These are phyloP conservation scores for Carnegiea gigantea DNA, from an alignment of 179 eudicot species.

Conservation along the genomic window DNA sequence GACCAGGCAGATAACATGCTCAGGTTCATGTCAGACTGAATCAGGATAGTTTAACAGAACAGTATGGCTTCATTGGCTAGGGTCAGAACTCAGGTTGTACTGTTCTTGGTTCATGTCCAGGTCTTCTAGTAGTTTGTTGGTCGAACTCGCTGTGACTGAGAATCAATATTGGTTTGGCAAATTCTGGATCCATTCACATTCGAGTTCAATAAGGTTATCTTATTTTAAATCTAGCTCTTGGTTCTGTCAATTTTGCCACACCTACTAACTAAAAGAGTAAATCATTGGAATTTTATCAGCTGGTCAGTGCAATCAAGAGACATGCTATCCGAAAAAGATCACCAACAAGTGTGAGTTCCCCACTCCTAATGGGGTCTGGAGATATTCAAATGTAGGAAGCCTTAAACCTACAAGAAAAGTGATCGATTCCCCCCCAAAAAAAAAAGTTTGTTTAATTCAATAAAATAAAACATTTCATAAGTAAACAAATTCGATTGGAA, in stretches of 20 bases:
- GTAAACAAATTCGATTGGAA: too few relatives aligned
- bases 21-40: background rate
- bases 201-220: background rate
- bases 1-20: background rate
- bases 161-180: background rate
- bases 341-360: background rate
- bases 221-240: background rate
- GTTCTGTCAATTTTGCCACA: background rate
- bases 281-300: background rate
- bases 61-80: background rate
- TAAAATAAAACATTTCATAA: background rate
- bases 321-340: background rate
- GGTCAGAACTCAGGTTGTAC: background rate
- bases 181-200: background rate
- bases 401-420: background rate
- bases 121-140: background rate
- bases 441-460: background rate
- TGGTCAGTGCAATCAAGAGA: background rate
- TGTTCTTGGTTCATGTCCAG: background rate
- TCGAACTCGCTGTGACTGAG: background rate
- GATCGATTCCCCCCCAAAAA: background rate
- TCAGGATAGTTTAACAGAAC: background rate
- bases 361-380: background rate
- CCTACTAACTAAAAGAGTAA: background rate
- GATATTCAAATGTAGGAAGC: background rate